Evolutionary conservation across 768 basidiomycete species (phyloP).

Genomic region (Lentinula boryana): DNA sequence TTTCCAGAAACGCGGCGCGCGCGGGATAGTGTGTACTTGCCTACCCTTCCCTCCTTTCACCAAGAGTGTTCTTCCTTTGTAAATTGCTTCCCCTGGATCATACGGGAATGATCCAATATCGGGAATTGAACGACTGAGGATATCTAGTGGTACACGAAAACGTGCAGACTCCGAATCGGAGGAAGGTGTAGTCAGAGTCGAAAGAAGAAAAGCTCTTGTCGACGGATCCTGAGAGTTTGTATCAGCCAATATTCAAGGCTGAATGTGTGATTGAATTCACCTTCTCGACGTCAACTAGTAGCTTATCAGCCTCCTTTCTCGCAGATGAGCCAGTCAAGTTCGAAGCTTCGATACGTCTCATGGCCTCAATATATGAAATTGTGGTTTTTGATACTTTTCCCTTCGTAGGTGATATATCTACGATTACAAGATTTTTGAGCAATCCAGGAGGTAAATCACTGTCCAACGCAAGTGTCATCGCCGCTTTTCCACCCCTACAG

Average conservation of each 20-base stretch:
- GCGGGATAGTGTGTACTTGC: constrained; percentile 29
- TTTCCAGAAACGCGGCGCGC: not conserved
- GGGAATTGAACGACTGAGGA: constrained; percentile 51
- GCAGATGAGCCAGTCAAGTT: not conserved
- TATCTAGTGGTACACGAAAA: constrained; percentile 72
- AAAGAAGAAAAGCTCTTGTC: constrained; percentile 82
- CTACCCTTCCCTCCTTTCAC: constrained; percentile 74
- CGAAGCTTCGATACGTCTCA: constrained; percentile 24
- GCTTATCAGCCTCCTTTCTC: not conserved
- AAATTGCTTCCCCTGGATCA: constrained; percentile 42
- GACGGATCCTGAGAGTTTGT: constrained; percentile 48
- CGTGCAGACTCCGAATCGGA: constrained; percentile 28
- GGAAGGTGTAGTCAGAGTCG: constrained; percentile 58
- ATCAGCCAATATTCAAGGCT: not conserved
- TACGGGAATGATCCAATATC: constrained; percentile 79
- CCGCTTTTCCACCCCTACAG: constrained; percentile 60
- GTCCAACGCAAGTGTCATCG: constrained; percentile 46
- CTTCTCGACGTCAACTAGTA: constrained; percentile 3
- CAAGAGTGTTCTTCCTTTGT: constrained; percentile 60
- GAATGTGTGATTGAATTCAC: not conserved
- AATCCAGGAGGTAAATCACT: constrained; percentile 20
- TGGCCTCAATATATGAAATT: constrained; percentile 45
- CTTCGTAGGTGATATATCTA: constrained; percentile 59
- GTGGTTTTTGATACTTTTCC: constrained; percentile 48
- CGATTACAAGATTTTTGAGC: constrained; percentile 48